Evolutionary conservation across 306 rosid genomes (phyloP), one percentile per base, ranked within the genome.

Genomic region (Glycyrrhiza uralensis): DNA sequence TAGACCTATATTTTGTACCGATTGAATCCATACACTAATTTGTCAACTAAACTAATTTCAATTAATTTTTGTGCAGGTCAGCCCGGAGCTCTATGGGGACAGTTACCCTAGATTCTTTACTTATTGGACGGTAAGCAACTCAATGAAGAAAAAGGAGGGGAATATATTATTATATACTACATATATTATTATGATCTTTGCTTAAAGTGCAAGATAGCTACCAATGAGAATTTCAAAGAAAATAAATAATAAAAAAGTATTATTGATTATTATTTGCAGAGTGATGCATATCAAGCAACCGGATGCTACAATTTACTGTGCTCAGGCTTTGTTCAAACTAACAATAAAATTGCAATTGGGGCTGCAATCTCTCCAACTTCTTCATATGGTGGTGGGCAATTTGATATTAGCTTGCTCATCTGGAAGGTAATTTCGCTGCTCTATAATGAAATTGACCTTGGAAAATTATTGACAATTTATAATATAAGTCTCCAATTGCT

Each of bases 361-460:
- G 98, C 98, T 79, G 96, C 98, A 38, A 93, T 93, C 7, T 89
- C 98, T 69, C 98, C 98, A 46, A 90, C 92, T 50, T 93, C 98
- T 7, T 56, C 91, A 2, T 93, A 86, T 80, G 46, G 50, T 1
- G 98, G 94, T 3, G 92, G 96, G 19, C 98, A 93, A 29, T 93
- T 89, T 82, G 97, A 91, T 61, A 93, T 93, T 44, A 90, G 92
- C 83, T 62, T 93, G 57, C 85, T 91, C 52, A 82, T 93, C 69
- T 93, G 98, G 98, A 93, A 93, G 98, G 98, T 93, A 87, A 77
- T 9, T 51, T 52, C 10, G n/a, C 4, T 65, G 26, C 15, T 68
- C 52, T 15, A 6, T 41, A 12, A 23, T 4, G 26, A 39, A 70
- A 13, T 47, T 47, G 2, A 55, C 41, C 35, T 35, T 14, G 13